Conservation (phyloP, 495 filamentous ascomycete genomes). For the Evernia prunastri region DNA sequence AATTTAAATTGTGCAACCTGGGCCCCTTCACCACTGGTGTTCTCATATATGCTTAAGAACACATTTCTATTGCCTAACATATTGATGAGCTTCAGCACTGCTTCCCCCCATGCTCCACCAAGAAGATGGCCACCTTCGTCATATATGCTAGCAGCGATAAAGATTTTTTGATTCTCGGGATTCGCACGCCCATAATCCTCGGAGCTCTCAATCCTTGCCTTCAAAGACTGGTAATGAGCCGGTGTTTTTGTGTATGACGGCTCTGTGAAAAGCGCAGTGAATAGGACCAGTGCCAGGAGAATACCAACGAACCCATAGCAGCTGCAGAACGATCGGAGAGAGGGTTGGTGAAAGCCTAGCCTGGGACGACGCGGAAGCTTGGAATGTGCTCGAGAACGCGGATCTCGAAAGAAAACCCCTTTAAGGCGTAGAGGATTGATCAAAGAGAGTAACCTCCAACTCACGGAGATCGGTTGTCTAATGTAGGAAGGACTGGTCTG, state of each 20-base stretch:
- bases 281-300: slow-evolving; percentile 49
- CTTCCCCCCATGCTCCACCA: slow-evolving; percentile 58
- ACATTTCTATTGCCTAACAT: slow-evolving; percentile 47
- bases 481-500: slow-evolving; percentile 30
- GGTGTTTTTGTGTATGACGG: slow-evolving; percentile 56
- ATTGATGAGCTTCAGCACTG: slow-evolving; percentile 57
- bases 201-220: slow-evolving; percentile 32
- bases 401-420: slow-evolving; percentile 2
- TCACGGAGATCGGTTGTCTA: slow-evolving; percentile 21
- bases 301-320: slow-evolving; percentile 59
- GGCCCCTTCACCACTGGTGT: slow-evolving; percentile 53
- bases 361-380: slow-evolving; percentile 9
- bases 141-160: slow-evolving; percentile 70
- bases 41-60: slow-evolving; percentile 59
- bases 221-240: slow-evolving; percentile 43
- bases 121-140: slow-evolving; percentile 54
- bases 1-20: slow-evolving; percentile 39
- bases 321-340: slow-evolving; percentile 42
- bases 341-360: slow-evolving; percentile 11
- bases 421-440: slow-evolving; percentile 25
- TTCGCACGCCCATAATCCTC: slow-evolving; percentile 53
- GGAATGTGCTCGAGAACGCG: background rate
- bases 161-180: slow-evolving; percentile 57
- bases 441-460: slow-evolving; percentile 26
- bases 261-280: slow-evolving; percentile 44